Base-by-base conservation (phyloP, 139 green algal genomes). In the Micractinium sp. region DNA sequence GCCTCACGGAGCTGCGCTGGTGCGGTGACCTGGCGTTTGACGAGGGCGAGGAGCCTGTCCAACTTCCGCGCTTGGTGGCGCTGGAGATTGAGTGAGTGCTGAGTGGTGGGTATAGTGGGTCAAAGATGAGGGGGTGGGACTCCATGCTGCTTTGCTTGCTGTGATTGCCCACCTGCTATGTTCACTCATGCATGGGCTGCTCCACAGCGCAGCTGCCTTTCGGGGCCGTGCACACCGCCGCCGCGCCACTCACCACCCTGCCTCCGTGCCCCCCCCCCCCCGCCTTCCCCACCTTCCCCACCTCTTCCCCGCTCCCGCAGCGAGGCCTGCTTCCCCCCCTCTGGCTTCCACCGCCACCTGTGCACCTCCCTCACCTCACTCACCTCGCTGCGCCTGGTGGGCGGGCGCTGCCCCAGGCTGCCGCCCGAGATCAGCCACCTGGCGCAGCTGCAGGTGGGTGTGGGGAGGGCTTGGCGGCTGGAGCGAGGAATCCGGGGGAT, bases 51-150 rank as follows among this genome's bases (percentile, higher is more conserved):
- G 25, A n/a, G 67, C 83, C 83, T 29, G 39, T 87, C 19, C 25
- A 69, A 20, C 83, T 87, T 29, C 83, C 83, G 0, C 83, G 15
- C 67, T 29, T 87, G 83, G 38, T 87, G 67, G 71, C 83, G 16
- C 83, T 87, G 63, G 83, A 87, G 18, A 69, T 87, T 31, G 83
- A 87, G 81, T 81, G 83, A 87, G 78, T 61, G n/a, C n/a, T n/a
- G n/a, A n/a, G n/a, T n/a, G n/a, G n/a, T n/a, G n/a, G n/a, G n/a
- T n/a, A n/a, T n/a, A n/a, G n/a, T n/a, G n/a, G n/a, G n/a, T n/a
- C n/a, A n/a, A n/a, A n/a, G n/a, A n/a, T n/a, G n/a, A n/a, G n/a
- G n/a, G n/a, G n/a, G n/a, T n/a, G n/a, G n/a, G n/a, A n/a, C n/a
- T n/a, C n/a, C n/a, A n/a, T n/a, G n/a, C n/a, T n/a, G 47, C 47